phyloP scores from a whole-genome alignment of 2,329 filamentous ascomycete genomes.

The Beauveria scarabaeidicola region DNA sequence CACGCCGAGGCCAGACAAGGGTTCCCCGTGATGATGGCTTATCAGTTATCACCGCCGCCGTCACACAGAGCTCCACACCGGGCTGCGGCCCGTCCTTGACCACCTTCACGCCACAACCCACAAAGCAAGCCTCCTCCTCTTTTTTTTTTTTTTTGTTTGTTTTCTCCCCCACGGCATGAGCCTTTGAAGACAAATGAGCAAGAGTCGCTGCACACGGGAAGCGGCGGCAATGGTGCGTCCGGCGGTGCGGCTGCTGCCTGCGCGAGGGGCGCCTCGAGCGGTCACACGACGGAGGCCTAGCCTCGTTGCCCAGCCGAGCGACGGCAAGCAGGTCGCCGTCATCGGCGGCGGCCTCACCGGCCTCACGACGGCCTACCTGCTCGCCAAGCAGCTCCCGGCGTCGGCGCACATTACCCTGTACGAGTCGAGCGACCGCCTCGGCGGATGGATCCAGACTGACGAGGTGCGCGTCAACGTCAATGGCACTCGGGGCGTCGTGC shows the following conservation, averaged over 20 bases:
- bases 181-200: not conserved
- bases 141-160: too few relatives aligned
- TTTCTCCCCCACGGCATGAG: not conserved
- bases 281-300: not conserved
- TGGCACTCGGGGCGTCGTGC: conserved; percentile 47
- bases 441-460: conserved; percentile 76
- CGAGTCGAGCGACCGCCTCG: conserved; percentile 60
- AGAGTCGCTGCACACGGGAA: not conserved
- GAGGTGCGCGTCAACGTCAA: conserved; percentile 46
- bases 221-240: not conserved
- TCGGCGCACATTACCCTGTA: conserved; percentile 69
- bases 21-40: too few relatives aligned
- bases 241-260: not conserved
- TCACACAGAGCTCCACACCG: conserved; percentile 4
- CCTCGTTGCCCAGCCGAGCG: too few relatives aligned
- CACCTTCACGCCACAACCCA: conserved; percentile 4
- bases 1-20: too few relatives aligned
- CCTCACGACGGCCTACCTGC: conserved; percentile 67
- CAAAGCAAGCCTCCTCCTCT: not conserved
- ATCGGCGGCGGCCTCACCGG: conserved; percentile 80
- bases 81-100: too few relatives aligned
- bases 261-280: not conserved
- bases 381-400: conserved; percentile 56
- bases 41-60: not conserved
- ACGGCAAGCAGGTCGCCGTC: conserved; percentile 47